phyloP scores from a whole-genome alignment of 2,329 filamentous ascomycete species.

The Fusarium xylarioides region DNA sequence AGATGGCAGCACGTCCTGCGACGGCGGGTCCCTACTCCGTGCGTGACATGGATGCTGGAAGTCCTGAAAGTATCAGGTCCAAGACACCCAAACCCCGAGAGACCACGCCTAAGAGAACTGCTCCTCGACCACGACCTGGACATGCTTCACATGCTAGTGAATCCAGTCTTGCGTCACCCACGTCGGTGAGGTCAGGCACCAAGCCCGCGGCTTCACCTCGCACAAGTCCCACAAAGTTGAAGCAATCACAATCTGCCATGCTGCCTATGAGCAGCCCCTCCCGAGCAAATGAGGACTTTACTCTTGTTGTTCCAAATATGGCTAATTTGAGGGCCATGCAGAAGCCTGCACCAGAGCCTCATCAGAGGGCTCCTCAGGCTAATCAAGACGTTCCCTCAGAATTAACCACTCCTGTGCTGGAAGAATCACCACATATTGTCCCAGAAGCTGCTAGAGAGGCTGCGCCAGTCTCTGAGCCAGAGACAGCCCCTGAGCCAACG shows the following conservation, averaged over 20 bases:
- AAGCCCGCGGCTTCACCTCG: conserved; percentile 53
- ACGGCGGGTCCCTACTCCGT: conserved; percentile 74
- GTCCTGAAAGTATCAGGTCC: conserved; percentile 57
- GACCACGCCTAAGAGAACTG: conserved; percentile 62
- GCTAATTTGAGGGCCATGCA: conserved; percentile 48
- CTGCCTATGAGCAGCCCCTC: conserved; percentile 53
- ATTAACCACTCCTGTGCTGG: conserved; percentile 18
- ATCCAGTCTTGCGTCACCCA: conserved; percentile 58
- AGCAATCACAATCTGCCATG: conserved; percentile 45
- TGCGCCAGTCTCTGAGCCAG: background rate
- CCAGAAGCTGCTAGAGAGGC: conserved; percentile 15
- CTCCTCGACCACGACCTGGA: conserved; percentile 56
- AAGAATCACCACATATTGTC: conserved; percentile 9
- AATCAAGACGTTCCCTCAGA: conserved; percentile 16
- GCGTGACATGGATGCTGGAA: conserved; percentile 56
- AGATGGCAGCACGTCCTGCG: conserved; percentile 66
- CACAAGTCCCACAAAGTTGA: conserved; percentile 53
- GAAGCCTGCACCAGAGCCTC: conserved; percentile 31
- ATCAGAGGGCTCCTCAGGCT: conserved; percentile 16
- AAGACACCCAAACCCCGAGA: conserved; percentile 63
- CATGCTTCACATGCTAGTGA: conserved; percentile 62
- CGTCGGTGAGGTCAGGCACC: conserved; percentile 43
- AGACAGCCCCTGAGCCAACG: background rate
- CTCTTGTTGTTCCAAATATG: conserved; percentile 60
- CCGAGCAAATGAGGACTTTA: conserved; percentile 62